Percentiles rank a stretch among this genome's conserved stretches.
These are phyloP conservation scores for Hypsizygus ulmarius DNA, from an alignment of 1,284 basidiomycete genomes.

Conservation along the genomic window DNA sequence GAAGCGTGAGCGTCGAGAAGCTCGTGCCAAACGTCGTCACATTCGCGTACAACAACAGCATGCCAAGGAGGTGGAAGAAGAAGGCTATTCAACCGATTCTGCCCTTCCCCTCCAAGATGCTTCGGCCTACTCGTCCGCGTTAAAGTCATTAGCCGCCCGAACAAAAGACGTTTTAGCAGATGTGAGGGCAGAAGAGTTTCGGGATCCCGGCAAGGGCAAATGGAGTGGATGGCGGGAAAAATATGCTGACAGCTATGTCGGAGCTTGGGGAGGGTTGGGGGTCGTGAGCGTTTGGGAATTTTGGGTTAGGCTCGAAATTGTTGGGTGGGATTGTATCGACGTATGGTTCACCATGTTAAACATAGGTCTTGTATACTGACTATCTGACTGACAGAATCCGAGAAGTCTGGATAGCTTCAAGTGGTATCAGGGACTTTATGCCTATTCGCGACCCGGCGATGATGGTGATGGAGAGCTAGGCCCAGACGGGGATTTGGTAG, in stretches of 20 bases:
- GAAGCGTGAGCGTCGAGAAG: slow-evolving; percentile 53
- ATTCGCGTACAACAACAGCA: slow-evolving; percentile 35
- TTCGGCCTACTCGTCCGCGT: slow-evolving; percentile 68
- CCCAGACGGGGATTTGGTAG: slow-evolving; percentile 84
- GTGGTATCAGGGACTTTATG: slow-evolving; percentile 80
- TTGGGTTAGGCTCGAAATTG: slow-evolving; percentile 84
- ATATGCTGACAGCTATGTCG: slow-evolving; percentile 80
- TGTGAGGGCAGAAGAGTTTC: slow-evolving; percentile 85
- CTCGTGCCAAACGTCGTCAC: slow-evolving; percentile 48
- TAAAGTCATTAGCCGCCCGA: slow-evolving; percentile 51
- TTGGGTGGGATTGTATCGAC: slow-evolving; percentile 86
- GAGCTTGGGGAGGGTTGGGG: slow-evolving; percentile 88
- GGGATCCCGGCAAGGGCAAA: slow-evolving; percentile 76
- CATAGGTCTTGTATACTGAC: slow-evolving; percentile 4
- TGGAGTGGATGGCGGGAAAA: slow-evolving; percentile 80
- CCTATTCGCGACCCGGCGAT: slow-evolving; percentile 66
- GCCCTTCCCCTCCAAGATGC: slow-evolving; percentile 65
- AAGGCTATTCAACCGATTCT: slow-evolving; percentile 86
- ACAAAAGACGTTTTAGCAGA: slow-evolving; percentile 70
- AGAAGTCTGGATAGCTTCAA: slow-evolving; percentile 73
- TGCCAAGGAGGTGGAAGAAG: slow-evolving; percentile 49
- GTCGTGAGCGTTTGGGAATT: slow-evolving; percentile 95
- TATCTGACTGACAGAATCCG: slow-evolving; percentile 42
- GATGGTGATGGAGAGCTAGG: slow-evolving; percentile 59
- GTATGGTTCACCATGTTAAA: slow-evolving; percentile 39